Evolutionary conservation across 202 grass and related monocot genomes (phyloP), one percentile per base, ranked within the genome.

Genomic region (Cymbopogon flexuosus): DNA sequence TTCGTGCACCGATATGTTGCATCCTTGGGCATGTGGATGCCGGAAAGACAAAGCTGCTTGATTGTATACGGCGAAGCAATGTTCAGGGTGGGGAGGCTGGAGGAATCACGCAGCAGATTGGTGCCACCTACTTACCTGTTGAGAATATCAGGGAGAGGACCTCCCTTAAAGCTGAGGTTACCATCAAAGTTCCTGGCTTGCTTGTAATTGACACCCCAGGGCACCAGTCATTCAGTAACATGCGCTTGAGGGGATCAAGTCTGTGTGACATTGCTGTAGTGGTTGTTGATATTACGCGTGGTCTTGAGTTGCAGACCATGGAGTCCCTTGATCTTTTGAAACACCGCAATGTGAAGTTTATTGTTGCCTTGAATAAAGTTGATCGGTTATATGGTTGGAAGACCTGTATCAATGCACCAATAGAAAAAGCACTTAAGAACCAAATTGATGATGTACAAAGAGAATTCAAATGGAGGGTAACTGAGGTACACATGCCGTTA

Each of bases 11-110:
- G 0, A 67, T 66, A 66, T 66, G 76, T 51, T 79, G 76, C n/a
- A 78, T 78, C 6, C 76, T 79, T 24, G 76, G 76, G 5, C 76
- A 79, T 54, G 76, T 79, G 24, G 69, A 86, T 86, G 77, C 84
- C 3, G 84, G 84, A 37, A 86, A 86, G 61, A 86, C 84, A 14
- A 85, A 37, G 36, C 61, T 86, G 47, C 76, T 80, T 19, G 77
- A 86, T 37, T 74, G 47, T 51, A 58, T 86, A 10, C 42, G 76
- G 62, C 61, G 3, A 37, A 79, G 43, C 76, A 79, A 79, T 52
- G 76, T 79, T 18, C 76, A 66, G 43, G 62, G 30, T 24, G 76
- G 62, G n/a, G 76, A 79, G 62, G 76, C 76, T 35, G 76, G 62
- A 0, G 62, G 62, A 0, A 79, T 79, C 18, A 79, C 76, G 0